A percentile compares a stretch with the other conserved stretches of the same genome.
phyloP scores from a whole-genome alignment of 345 rosid species.

The Syzygium aqueum region DNA sequence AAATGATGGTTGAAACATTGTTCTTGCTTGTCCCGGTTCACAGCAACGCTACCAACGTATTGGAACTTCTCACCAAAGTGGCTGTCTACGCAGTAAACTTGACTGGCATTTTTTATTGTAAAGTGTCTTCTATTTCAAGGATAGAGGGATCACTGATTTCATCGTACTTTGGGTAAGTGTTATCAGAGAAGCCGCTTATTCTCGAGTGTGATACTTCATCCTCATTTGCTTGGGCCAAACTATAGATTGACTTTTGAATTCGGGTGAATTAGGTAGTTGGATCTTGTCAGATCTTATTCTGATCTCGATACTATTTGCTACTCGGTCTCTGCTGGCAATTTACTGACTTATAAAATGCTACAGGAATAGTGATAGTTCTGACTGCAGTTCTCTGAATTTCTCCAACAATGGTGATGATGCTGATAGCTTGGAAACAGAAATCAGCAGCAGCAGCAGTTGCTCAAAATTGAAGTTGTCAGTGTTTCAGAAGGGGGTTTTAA shows the following conservation, averaged over 20 bases:
- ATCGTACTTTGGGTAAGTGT: constrained; percentile 54
- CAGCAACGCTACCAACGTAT: constrained; percentile 63
- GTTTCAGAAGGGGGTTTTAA: constrained; percentile 78
- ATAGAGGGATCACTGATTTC: constrained; percentile 31
- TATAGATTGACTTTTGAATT: background rate
- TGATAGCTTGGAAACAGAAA: constrained; percentile 19
- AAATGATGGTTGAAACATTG: background rate
- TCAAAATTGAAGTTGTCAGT: constrained; percentile 31
- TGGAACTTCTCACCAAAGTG: constrained; percentile 60
- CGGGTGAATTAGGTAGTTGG: background rate
- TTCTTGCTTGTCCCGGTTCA: background rate
- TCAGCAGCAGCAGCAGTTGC: constrained; percentile 10
- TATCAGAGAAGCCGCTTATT: background rate
- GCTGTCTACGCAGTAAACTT: constrained; percentile 66
- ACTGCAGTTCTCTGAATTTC: constrained; percentile 13
- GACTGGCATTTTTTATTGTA: constrained; percentile 76
- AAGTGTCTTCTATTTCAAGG: constrained; percentile 35
- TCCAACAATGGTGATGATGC: constrained; percentile 24
- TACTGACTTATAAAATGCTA: constrained; percentile 1
- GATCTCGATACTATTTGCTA: background rate
- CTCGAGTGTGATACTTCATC: background rate
- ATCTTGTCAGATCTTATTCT: background rate
- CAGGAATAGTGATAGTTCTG: constrained; percentile 35
- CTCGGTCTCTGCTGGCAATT: background rate
- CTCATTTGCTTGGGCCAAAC: background rate